Conservation (phyloP, 371 early-diverging fungal genomes). For the Mortierella sp. region DNA sequence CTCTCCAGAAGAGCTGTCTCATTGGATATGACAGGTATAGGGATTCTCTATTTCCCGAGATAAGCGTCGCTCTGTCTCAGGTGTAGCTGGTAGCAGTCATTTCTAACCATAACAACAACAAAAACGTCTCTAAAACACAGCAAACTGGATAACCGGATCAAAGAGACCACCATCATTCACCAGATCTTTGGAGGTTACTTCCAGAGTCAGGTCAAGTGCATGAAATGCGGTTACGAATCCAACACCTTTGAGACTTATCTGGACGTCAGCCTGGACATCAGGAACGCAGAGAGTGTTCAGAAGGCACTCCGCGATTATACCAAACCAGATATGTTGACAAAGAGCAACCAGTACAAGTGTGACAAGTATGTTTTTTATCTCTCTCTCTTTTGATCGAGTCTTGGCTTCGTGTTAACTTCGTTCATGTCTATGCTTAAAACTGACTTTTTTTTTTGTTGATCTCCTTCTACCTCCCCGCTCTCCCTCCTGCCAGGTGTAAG, state of each 20-base stretch:
- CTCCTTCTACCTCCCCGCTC: too few species aligned
- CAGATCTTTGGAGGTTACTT: conserved; percentile 88
- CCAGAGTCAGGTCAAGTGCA: conserved; percentile 81
- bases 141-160: conserved; percentile 73
- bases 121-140: conserved; percentile 4
- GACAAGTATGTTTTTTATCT: conserved; percentile 53
- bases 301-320: conserved; percentile 77
- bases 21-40: conserved; percentile 58
- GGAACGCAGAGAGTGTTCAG: conserved; percentile 65
- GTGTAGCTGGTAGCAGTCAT: too few species aligned
- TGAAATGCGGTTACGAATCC: conserved; percentile 77
- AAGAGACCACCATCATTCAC: conserved; percentile 80
- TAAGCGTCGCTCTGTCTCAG: background rate
- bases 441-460: background rate
- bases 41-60: background rate
- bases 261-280: conserved; percentile 85
- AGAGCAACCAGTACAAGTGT: conserved; percentile 74
- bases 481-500: conserved; percentile 66
- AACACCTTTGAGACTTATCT: conserved; percentile 80
- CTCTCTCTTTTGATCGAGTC: background rate
- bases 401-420: too few species aligned
- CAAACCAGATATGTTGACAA: conserved; percentile 66
- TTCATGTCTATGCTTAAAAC: background rate
- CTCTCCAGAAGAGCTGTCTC: conserved; percentile 66
- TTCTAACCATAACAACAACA: background rate